Evolutionary conservation across 225 moss, liverwort and hornwort genomes (phyloP).

Genomic region (Anthoceros angustus): DNA sequence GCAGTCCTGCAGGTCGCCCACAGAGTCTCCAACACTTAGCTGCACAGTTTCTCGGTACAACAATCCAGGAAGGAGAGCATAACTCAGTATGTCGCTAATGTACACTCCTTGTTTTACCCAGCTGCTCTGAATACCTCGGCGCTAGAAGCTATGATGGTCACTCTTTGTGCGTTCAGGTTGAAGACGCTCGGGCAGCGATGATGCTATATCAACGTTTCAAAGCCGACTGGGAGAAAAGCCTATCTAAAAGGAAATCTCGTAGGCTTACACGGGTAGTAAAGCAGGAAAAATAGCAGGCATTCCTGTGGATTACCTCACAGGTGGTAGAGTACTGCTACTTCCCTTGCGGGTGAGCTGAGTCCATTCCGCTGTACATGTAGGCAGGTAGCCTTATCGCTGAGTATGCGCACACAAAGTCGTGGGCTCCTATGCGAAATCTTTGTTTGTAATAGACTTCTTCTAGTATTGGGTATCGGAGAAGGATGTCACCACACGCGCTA

Average conservation of each 20-base stretch:
- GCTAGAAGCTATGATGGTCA: not conserved
- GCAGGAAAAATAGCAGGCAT: too few species aligned
- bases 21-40: conserved; percentile 70
- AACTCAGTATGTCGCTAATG: conserved; percentile 40
- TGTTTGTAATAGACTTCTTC: too few species aligned
- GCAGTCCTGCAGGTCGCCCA: conserved; percentile 43
- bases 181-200: conserved; percentile 88
- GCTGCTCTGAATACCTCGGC: not conserved
- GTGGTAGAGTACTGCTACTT: too few species aligned
- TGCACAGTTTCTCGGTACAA: conserved; percentile 42
- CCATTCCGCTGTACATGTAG: too few species aligned
- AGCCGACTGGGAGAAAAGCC: conserved; percentile 53
- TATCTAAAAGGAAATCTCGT: conserved; percentile 6
- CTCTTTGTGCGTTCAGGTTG: conserved; percentile 24
- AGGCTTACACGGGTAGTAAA: not conserved
- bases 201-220: conserved; percentile 50
- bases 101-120: not conserved
- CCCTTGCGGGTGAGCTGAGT: too few species aligned
- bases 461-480: not conserved
- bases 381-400: too few species aligned
- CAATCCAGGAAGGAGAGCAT: conserved; percentile 72
- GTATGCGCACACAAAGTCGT: too few species aligned
- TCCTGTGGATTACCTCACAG: too few species aligned
- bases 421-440: too few species aligned
- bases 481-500: too few species aligned